These are phyloP conservation scores for Phytopythium delawarense DNA, from an alignment of 352 stramenopile genomes.

Conservation along the genomic window DNA sequence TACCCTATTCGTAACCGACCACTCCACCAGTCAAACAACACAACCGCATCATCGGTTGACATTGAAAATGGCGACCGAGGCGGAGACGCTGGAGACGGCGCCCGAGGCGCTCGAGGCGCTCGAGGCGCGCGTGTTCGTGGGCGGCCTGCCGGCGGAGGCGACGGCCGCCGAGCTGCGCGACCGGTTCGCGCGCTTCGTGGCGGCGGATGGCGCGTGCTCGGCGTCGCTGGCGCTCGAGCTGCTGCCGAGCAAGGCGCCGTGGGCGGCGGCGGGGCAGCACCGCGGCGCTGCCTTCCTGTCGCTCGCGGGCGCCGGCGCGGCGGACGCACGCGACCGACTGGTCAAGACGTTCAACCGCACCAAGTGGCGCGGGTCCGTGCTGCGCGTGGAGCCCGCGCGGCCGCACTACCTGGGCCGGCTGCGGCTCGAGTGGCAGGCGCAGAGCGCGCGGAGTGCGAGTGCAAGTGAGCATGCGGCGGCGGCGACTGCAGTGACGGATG, in stretches of 20 bases:
- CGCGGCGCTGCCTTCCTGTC: conserved; percentile 65
- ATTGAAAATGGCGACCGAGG: too few species aligned
- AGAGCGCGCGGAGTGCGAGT: background rate
- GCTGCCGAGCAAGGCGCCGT: conserved; percentile 19
- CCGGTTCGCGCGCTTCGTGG: conserved; percentile 55
- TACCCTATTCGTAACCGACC: too few species aligned
- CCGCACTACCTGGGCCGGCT: conserved; percentile 45
- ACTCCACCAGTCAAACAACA: too few species aligned
- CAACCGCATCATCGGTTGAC: too few species aligned
- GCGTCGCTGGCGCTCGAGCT: conserved; percentile 41
- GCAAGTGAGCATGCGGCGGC: background rate
- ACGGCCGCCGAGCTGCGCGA: conserved; percentile 47
- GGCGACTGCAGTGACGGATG: background rate
- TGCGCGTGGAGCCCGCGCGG: conserved; percentile 55
- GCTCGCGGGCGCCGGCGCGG: conserved; percentile 27
- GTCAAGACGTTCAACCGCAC: conserved; percentile 66
- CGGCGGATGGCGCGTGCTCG: conserved; percentile 3
- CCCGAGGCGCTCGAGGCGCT: background rate
- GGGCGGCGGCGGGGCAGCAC: conserved; percentile 9
- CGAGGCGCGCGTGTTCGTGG: conserved; percentile 59
- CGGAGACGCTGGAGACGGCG: background rate
- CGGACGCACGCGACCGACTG: conserved; percentile 30
- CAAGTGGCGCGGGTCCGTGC: conserved; percentile 62
- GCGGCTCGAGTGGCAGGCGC: conserved; percentile 28
- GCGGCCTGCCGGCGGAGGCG: conserved; percentile 45